These are phyloP conservation scores for Xylariaceae sp. DNA, from an alignment of 2,329 filamentous ascomycete species.

Conservation along the genomic window DNA sequence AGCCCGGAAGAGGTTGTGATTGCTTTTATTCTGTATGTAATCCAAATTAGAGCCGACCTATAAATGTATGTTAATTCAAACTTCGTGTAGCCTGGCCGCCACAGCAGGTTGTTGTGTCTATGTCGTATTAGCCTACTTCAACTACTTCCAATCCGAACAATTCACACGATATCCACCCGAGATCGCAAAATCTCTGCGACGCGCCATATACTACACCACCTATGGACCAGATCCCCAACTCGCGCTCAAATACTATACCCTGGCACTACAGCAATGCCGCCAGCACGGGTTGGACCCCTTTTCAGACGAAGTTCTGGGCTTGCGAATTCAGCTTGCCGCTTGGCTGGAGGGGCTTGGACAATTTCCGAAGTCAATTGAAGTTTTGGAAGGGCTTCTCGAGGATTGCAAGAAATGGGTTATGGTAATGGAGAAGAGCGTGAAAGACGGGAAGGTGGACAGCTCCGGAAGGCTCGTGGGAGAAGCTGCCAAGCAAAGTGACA, in stretches of 20 bases:
- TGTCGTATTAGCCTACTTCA: slow-evolving; percentile 45
- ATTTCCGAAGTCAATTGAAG: slow-evolving; percentile 65
- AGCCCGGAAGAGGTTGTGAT: slow-evolving; percentile 43
- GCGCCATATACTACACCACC: slow-evolving; percentile 83
- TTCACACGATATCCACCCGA: slow-evolving; percentile 62
- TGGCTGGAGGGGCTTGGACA: slow-evolving; percentile 76
- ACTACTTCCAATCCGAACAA: slow-evolving; percentile 52
- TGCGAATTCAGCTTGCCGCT: slow-evolving; percentile 75
- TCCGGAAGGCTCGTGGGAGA: slow-evolving; percentile 32
- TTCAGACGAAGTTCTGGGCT: slow-evolving; percentile 84
- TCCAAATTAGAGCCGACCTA: no score
- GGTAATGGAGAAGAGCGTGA: slow-evolving; percentile 47
- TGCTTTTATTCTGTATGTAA: slow-evolving; percentile 39
- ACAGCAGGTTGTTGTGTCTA: slow-evolving; percentile 35
- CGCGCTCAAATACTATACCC: slow-evolving; percentile 78
- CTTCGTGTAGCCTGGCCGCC: slow-evolving; percentile 32
- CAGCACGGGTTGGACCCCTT: slow-evolving; percentile 79
- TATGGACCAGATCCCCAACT: slow-evolving; percentile 68
- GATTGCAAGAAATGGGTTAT: slow-evolving; percentile 65
- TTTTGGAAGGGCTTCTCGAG: slow-evolving; percentile 69
- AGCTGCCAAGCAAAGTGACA: slow-evolving; percentile 11
- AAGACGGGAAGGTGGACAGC: slow-evolving; percentile 43
- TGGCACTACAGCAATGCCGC: slow-evolving; percentile 69
- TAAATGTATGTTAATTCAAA: slow-evolving; percentile 23
- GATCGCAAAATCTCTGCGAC: slow-evolving; percentile 73